Percentiles rank a stretch among this genome's conserved stretches.
Conservation (phyloP, 192 early-diverging fungal genomes). For the Mortierella claussenii region DNA sequence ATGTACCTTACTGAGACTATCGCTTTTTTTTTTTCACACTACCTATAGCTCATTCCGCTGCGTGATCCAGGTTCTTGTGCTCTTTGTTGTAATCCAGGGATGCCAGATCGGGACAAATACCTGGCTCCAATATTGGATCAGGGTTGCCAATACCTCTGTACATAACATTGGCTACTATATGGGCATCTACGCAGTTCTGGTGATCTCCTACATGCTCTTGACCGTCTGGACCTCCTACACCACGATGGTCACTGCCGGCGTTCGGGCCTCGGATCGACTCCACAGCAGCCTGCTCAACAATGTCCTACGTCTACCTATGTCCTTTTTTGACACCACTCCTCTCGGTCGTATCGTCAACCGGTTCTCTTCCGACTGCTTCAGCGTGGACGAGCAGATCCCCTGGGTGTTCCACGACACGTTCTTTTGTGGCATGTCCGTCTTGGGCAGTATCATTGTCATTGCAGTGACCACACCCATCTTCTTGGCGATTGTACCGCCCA, state of each 20-base stretch:
- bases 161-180: slow-evolving; percentile 52
- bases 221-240: slow-evolving; percentile 18
- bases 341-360: slow-evolving; percentile 86
- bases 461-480: slow-evolving; percentile 60
- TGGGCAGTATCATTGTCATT: slow-evolving; percentile 60
- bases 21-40: not conserved
- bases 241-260: slow-evolving; percentile 30
- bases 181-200: slow-evolving; percentile 43
- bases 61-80: not conserved
- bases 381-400: slow-evolving; percentile 67
- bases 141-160: not conserved
- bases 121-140: slow-evolving; percentile 29
- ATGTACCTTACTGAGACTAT: slow-evolving; percentile 65
- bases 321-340: slow-evolving; percentile 79
- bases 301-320: slow-evolving; percentile 64
- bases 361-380: slow-evolving; percentile 85
- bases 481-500: slow-evolving; percentile 33
- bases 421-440: slow-evolving; percentile 50
- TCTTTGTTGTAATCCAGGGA: slow-evolving; percentile 17
- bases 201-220: slow-evolving; percentile 23
- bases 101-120: slow-evolving; percentile 40
- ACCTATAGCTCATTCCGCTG: not conserved
- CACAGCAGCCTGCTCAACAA: slow-evolving; percentile 41
- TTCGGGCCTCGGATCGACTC: slow-evolving; percentile 36
- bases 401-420: slow-evolving; percentile 56